Base-by-base conservation (phyloP, 441 rosid genomes). In the Dalechampia spathulata region DNA sequence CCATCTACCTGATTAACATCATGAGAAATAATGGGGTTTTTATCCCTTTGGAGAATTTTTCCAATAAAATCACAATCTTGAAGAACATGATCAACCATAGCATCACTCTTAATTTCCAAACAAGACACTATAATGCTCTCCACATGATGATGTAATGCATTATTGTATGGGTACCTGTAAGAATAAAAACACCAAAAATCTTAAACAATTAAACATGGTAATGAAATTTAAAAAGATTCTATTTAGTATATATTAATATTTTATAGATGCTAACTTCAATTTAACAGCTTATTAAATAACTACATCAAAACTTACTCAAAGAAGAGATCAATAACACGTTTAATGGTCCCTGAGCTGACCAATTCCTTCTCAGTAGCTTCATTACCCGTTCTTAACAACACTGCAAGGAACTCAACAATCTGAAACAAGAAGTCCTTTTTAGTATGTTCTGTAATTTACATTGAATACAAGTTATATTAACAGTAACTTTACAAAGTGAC, bases 381-480 rank as follows among this genome's bases (percentile, higher is more conserved):
- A 83, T 83, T 84, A 57, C 92, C 80, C 42, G 81, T 68, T 69
- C 72, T 86, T 70, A 94, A 70, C 46, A 94, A 72, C 60, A 94
- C 95, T 5, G 94, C 94, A 70, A 90, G 80, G 79, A 87, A 86
- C 78, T 94, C 99, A 30, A 90, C 92, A 57, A 86, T 82, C 98
- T 90, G 72, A 47, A 64, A 63, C 27, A 20, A n/a, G n/a, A n/a
- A n/a, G n/a, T n/a, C n/a, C n/a, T n/a, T n/a, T n/a, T n/a, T n/a
- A n/a, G n/a, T n/a, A n/a, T n/a, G n/a, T n/a, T n/a, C n/a, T n/a
- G n/a, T n/a, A n/a, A 44, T 46, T 32, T 21, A 44, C 28, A 38
- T 19, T 28, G 13, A 45, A 58, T 12, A 43, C 13, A 1, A n/a
- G n/a, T 22, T 6, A 25, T n/a, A 21, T 25, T 48, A 49, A 5